phyloP scores from a whole-genome alignment of 768 basidiomycete genomes.

The Hericium rajendrae region DNA sequence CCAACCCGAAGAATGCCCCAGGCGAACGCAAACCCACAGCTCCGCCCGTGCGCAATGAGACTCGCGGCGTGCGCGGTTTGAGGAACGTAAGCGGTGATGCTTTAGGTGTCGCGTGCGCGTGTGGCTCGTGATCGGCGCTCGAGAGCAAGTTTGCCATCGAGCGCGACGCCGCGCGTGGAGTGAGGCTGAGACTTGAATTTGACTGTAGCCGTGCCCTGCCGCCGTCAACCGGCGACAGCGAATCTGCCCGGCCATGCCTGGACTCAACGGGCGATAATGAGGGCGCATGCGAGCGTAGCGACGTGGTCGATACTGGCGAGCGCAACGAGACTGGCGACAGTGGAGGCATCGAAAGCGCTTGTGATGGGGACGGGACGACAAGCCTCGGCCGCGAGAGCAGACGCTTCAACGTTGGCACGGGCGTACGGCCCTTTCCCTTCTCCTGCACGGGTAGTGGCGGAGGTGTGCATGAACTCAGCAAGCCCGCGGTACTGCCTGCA shows the following conservation, averaged over 20 bases:
- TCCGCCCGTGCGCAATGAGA: not conserved
- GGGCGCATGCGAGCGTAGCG: not conserved
- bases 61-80: not conserved
- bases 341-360: not conserved
- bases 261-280: no score
- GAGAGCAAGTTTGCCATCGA: not conserved
- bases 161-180: not conserved
- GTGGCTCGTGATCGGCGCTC: not conserved
- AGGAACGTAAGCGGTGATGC: not conserved
- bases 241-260: no score
- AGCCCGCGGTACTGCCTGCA: not conserved
- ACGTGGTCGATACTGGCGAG: not conserved
- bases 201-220: no score
- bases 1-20: not conserved
- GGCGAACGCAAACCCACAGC: not conserved
- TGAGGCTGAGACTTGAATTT: no score
- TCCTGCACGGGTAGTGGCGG: not conserved
- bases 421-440: not conserved
- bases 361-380: not conserved
- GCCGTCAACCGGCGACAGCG: no score
- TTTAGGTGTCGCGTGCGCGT: not conserved
- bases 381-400: constrained; percentile 12
- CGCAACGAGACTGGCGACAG: not conserved
- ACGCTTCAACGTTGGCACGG: constrained; percentile 10
- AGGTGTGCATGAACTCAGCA: not conserved